Evolutionary conservation across 805 yeast species (phyloP), one percentile per base, ranked within the genome.

Genomic region (Torulaspora microellipsoides): DNA sequence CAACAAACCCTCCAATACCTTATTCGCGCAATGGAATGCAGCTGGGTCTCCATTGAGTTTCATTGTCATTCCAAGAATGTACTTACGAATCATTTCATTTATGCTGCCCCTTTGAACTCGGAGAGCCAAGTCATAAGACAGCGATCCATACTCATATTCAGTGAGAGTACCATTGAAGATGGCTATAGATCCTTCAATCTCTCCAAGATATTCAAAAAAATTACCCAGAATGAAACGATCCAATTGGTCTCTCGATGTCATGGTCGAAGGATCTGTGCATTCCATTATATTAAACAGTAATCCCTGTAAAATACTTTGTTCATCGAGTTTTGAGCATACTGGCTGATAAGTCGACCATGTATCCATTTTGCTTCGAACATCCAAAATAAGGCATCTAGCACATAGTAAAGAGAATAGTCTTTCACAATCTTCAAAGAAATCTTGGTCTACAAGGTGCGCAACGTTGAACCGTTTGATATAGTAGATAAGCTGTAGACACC

Each of bases 1-100:
- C 7, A 72, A 31, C 8, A 75, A 46, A 0, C 73, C 74, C 64
- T 72, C 68, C 1, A 74, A 40, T 1, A 77, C 61, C 27, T 67
- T 62, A 34, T 71, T 68, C 38, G 69, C 66, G 4, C 73, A 51
- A 2, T 41, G 33, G 3, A 64, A 39, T 2, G 64, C 53, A 1
- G 57, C 42, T 0, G 73, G 68, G 52, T 75, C 77, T 44, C 72
- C 77, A 1, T 49, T 43, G 1, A 60, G 48, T 44, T 58, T 64
- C 34, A 53, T 41, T 4, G 66, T 49, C 3, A 62, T 36, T 2
- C 74, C 72, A 12, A 68, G 38, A 12, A 71, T 61, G 48, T 66
- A 69, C 40, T 67, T 66, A 17, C 66, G 51, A 9, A 73, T 50
- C 74, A 71, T 67, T 36, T 64, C 67, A 15, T 56, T 60, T 11